Conservation (phyloP, 345 rosid species). For the Gossypium turneri region DNA sequence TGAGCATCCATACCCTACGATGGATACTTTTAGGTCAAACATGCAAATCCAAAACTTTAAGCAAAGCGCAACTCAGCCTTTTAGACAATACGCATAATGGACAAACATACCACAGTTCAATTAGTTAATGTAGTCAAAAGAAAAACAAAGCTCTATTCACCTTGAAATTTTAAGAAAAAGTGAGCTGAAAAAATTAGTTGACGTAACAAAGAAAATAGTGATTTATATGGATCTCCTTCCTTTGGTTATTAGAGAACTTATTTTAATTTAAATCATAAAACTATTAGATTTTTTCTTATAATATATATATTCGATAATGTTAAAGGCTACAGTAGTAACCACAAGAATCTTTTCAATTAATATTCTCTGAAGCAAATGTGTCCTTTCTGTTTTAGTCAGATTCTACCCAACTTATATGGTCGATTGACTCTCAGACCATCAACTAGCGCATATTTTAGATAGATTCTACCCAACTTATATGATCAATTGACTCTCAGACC, state of each 20-base stretch:
- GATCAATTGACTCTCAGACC: not conserved
- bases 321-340: not conserved
- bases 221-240: not conserved
- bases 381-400: not conserved
- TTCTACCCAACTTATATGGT: not conserved
- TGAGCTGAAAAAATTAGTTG: not conserved
- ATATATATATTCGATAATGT: not conserved
- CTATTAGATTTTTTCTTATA: not conserved
- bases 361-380: not conserved
- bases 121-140: not conserved
- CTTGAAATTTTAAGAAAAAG: not conserved
- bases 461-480: not conserved
- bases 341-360: not conserved
- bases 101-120: not conserved
- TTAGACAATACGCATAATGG: not conserved
- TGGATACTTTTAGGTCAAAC: not conserved
- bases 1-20: not conserved
- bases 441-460: not conserved
- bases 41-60: not conserved
- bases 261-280: not conserved
- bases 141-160: not conserved
- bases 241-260: not conserved
- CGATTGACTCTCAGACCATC: not conserved
- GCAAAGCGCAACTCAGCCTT: not conserved
- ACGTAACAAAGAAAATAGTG: not conserved